Percentiles rank a stretch among this genome's conserved stretches.
These are phyloP conservation scores for Arbutus unedo DNA, from an alignment of 148 eudicot species.

Conservation along the genomic window DNA sequence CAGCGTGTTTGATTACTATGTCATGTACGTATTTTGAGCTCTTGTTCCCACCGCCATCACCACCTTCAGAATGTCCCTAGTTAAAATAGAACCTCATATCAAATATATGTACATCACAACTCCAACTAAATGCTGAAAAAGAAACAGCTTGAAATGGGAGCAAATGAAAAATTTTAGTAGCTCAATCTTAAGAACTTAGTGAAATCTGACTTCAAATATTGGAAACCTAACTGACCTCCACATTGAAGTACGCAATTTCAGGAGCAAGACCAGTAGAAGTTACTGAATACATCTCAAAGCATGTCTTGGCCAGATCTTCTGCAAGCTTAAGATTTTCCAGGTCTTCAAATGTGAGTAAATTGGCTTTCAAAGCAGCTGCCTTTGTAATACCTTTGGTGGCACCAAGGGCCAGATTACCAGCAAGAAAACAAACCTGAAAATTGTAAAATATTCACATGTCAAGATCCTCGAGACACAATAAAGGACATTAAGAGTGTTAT, in stretches of 20 bases:
- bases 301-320: slow-evolving; percentile 80
- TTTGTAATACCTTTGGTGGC: slow-evolving; percentile 81
- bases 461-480: background rate
- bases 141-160: background rate
- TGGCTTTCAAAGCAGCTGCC: slow-evolving; percentile 62
- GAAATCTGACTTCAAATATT: background rate
- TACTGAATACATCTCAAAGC: slow-evolving; percentile 75
- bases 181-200: background rate
- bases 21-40: slow-evolving; percentile 67
- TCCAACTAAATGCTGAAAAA: background rate
- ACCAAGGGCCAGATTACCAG: slow-evolving; percentile 91
- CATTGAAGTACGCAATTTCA: slow-evolving; percentile 78
- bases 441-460: background rate
- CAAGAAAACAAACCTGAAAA: slow-evolving; percentile 77
- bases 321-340: slow-evolving; percentile 82
- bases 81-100: slow-evolving; percentile 20
- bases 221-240: slow-evolving; percentile 50
- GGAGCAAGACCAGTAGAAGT: slow-evolving; percentile 91
- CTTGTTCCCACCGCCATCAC: slow-evolving; percentile 89
- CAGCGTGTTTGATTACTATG: slow-evolving; percentile 76
- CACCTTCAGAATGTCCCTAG: slow-evolving; percentile 65
- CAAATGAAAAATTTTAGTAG: background rate
- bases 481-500: background rate
- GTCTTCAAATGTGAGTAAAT: slow-evolving; percentile 59
- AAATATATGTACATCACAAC: slow-evolving; percentile 13